Evolutionary conservation across 1,284 basidiomycete genomes (phyloP).

Genomic region (Puccinia brachypodii): DNA sequence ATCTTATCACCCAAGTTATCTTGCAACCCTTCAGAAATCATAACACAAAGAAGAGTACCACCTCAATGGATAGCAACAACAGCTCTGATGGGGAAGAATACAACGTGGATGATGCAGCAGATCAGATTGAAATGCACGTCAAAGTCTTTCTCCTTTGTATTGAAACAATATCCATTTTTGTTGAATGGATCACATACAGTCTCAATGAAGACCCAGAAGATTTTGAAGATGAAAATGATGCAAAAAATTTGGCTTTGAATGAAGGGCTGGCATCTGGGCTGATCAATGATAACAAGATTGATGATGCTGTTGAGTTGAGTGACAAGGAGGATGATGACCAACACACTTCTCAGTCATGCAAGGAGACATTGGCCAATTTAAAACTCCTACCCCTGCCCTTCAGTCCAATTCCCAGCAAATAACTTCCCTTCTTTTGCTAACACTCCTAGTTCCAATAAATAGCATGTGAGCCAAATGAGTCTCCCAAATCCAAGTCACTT

Average conservation of each 20-base stretch:
- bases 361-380: background rate
- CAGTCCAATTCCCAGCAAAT: background rate
- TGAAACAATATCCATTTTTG: no score
- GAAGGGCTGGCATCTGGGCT: background rate
- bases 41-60: no score
- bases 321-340: background rate
- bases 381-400: background rate
- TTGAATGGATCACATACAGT: no score
- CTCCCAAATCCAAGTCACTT: background rate
- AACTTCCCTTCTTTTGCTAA: background rate
- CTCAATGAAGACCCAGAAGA: no score
- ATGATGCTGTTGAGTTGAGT: background rate
- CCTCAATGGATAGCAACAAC: no score
- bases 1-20: background rate
- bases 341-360: background rate
- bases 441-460: background rate
- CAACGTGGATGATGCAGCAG: no score
- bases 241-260: background rate
- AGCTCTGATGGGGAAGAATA: no score
- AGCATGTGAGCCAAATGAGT: background rate
- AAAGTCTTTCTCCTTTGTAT: no score
- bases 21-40: conserved; percentile 3
- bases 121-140: no score
- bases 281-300: background rate
- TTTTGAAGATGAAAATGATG: background rate